Evolutionary conservation across 805 yeast genomes (phyloP), one percentile per base, ranked within the genome.

Genomic region (Candida pseudofarinosa): DNA sequence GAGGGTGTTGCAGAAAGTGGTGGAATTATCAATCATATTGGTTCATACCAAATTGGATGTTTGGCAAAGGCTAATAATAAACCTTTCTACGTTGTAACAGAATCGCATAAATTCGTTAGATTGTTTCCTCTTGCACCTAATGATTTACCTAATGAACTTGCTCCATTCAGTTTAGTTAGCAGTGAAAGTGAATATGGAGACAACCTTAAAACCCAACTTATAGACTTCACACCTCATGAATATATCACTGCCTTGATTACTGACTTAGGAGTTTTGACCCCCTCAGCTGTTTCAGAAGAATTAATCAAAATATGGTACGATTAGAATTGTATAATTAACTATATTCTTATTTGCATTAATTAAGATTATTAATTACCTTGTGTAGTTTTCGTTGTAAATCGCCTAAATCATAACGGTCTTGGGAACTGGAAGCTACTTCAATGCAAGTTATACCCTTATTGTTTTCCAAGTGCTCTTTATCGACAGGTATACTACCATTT

Each of bases 1-100:
- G 99, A 93, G 65, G 99, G 99, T 52, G 99, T 93, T 3, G 96
- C 96, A 3, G 99, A 93, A 69, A 85, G 95, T 60, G 99, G 99
- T 43, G 99, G 99, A 28, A 88, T 95, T 38, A 91, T 93, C 52
- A 93, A 93, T 64, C 90, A 86, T 52, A 83, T 93, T 48, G 99
- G 99, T 4, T 83, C 96, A 1, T 93, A 88, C 63, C 97, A 93
- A 57, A 84, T 91, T 38, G 97, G 97, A 33, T 91, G 93, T 37
- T 68, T 93, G 45, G 96, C 98, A 2, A 84, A 86, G 53, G 81
- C 85, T 45, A 86, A 95, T 47, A 85, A 88, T 59, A 91, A 88
- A 60, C 99, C 98, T 4, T 78, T 93, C 37, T 93, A 90, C 54
- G 98, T 89, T 37, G 93, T 88, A 6, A 85, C 97, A 1, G 99